Evolutionary conservation across 352 stramenopile genomes (phyloP), one percentile per base, ranked within the genome.

Genomic region (Blastocystis sp.): DNA sequence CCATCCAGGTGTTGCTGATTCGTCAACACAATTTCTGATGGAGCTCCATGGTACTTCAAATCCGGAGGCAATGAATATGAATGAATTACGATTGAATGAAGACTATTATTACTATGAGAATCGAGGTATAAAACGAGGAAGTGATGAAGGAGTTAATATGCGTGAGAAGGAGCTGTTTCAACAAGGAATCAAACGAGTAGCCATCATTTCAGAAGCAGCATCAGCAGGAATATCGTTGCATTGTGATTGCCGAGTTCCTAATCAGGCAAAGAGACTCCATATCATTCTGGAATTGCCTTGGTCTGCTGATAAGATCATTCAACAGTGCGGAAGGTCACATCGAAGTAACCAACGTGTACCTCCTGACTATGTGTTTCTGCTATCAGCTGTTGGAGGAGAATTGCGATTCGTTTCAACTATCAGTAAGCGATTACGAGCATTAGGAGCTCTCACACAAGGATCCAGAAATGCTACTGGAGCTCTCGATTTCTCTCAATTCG

Each of bases 151-250:
- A 14, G 54, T 92, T 21, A 93, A 93, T 88, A 90, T 93, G 57
- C 71, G 87, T 6, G 91, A 93, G 86, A 91, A 90, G 71, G 88
- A 89, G 58, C 63, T 88, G 27, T 94, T 94, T 71, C 90, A 91
- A 90, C 83, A 90, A 56, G 92, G 91, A 0, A 90, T 91, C 46
- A 95, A 95, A 87, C 69, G 59, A 4, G 89, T 94, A 69, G 92
- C 92, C 0, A 94, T 95, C 83, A 94, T 95, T 52, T 92, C 88
- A 27, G 92, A 95, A 83, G 92, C 92, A 16, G 92, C 92, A 3
- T 91, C 81, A 54, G 93, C 92, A 0, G 92, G 92, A 37, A 93
- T 95, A 63, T 92, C 88, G 58, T 88, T 95, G 11, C 92, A 95
- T 69, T 73, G 89, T 92, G 3, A 90, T 37, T 12, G 24, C 7